Evolutionary conservation across 768 basidiomycete genomes (phyloP).

Genomic region (Sporobolomyces roseus): DNA sequence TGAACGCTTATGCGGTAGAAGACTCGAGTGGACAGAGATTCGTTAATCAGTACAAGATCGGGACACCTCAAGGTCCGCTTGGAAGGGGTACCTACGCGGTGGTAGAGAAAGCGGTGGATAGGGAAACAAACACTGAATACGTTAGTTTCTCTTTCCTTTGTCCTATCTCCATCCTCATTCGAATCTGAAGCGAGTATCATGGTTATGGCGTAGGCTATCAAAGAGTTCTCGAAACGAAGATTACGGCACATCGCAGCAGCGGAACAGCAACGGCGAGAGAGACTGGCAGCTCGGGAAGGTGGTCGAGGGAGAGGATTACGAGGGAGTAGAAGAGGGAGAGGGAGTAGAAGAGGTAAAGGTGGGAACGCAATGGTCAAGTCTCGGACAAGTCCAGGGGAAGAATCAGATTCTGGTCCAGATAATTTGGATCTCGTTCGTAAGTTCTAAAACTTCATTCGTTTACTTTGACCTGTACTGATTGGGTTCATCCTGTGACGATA

Average conservation of each 20-base stretch:
- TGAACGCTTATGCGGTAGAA: constrained; percentile 39
- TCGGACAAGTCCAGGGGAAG: neutral
- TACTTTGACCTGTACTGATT: neutral
- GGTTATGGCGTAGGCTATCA: constrained; percentile 34
- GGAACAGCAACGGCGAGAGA: constrained; percentile 17
- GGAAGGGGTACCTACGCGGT: constrained; percentile 36
- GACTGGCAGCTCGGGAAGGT: constrained; percentile 3
- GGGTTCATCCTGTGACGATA: neutral
- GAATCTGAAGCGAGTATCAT: no score
- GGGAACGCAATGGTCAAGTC: neutral
- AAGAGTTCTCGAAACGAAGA: constrained; percentile 38
- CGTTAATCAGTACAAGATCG: constrained; percentile 39
- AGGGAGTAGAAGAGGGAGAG: constrained; percentile 23
- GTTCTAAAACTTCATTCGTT: no score
- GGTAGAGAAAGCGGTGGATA: constrained; percentile 34
- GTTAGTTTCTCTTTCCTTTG: constrained; percentile 14
- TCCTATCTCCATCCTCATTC: no score
- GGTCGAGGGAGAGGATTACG: neutral
- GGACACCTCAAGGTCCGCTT: constrained; percentile 8
- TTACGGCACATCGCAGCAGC: constrained; percentile 32
- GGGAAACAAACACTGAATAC: constrained; percentile 31
- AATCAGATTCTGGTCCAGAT: constrained; percentile 30
- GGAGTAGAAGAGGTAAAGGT: constrained; percentile 13
- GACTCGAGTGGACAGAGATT: constrained; percentile 23
- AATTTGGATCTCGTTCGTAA: constrained; percentile 34